phyloP scores from a whole-genome alignment of 257 asterid species.

The Perilla frutescens region DNA sequence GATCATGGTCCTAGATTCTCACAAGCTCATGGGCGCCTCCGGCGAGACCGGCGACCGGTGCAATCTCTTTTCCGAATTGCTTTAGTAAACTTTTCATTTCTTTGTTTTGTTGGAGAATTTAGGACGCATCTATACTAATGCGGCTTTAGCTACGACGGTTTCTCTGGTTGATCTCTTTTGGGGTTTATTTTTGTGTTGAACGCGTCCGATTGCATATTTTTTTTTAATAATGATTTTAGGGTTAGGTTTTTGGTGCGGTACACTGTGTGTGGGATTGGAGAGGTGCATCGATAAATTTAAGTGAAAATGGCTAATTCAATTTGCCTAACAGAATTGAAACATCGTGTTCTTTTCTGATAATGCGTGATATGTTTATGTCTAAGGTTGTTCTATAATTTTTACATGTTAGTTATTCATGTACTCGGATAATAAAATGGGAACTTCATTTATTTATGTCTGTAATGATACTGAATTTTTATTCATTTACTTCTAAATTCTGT shows the following conservation, averaged over 20 bases:
- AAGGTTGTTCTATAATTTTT: slow-evolving; percentile 19
- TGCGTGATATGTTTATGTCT: background rate
- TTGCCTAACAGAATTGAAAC: background rate
- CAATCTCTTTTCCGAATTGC: slow-evolving; percentile 11
- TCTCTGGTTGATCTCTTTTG: background rate
- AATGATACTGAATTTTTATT: background rate
- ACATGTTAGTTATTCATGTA: slow-evolving; percentile 10
- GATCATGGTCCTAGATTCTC: slow-evolving; percentile 92
- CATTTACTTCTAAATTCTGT: background rate
- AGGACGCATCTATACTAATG: background rate
- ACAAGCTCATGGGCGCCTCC: slow-evolving; percentile 94
- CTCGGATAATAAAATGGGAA: background rate
- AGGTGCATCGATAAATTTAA: background rate
- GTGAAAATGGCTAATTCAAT: background rate
- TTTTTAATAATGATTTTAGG: slow-evolving; percentile 17
- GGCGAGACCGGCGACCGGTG: slow-evolving; percentile 99
- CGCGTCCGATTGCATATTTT: background rate
- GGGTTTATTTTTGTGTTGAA: slow-evolving; percentile 3
- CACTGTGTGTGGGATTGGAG: background rate
- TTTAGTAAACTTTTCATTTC: background rate
- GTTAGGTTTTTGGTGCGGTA: slow-evolving; percentile 1
- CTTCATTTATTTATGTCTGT: background rate
- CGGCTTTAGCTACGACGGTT: background rate
- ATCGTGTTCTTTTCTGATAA: background rate
- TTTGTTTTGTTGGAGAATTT: background rate